Base-by-base conservation (phyloP, 768 basidiomycete genomes). In the Mycena vitilis region DNA sequence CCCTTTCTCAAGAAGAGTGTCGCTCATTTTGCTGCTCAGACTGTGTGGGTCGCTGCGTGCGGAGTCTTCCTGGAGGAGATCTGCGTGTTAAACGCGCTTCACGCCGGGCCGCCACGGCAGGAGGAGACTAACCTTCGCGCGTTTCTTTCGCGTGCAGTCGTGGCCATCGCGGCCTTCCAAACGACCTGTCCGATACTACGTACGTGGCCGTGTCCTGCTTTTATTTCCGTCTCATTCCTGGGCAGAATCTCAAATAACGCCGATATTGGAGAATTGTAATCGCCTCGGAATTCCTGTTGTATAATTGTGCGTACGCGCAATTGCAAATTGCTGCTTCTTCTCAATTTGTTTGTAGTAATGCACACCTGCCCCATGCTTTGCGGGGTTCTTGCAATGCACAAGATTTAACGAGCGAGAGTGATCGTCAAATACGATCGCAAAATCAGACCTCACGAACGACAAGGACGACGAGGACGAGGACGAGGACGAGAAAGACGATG, bases 21-120 rank as follows among this genome's bases (percentile, higher is more conserved):
- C 2, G 5, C 36, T 65, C 11, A 53, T 22, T 42, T 2, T 47
- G 18, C 20, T 40, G 12, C 34, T 20, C 22, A 69, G 68, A 60
- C 64, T 8, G 64, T 70, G 20, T 70, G 69, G 69, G 54, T 40
- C 9, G 42, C 54, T 20, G 59, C 69, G 12, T 62, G 59, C 40
- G 45, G 69, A 23, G 69, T 70, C 25, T 61, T 70, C n/a, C 54
- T 70, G 8, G 63, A 66, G 13, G 63, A 60, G 42, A 60, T 70
- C 13, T 20, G 25, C 9, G 44, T 37, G 49, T 44, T 56, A 18
- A 13, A 22, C 3, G n/a, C 48, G 4, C 51, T 23, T 36, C 58
- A 58, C 20, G 6, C 9, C 6, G 44, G 38, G 1, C 38, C 58
- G 3, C 65, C 52, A 5, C 38, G 58, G n/a, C 58, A 66, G 22